Evolutionary conservation across 345 rosid genomes (phyloP), one percentile per base, ranked within the genome.

Genomic region (Gossypium australe): DNA sequence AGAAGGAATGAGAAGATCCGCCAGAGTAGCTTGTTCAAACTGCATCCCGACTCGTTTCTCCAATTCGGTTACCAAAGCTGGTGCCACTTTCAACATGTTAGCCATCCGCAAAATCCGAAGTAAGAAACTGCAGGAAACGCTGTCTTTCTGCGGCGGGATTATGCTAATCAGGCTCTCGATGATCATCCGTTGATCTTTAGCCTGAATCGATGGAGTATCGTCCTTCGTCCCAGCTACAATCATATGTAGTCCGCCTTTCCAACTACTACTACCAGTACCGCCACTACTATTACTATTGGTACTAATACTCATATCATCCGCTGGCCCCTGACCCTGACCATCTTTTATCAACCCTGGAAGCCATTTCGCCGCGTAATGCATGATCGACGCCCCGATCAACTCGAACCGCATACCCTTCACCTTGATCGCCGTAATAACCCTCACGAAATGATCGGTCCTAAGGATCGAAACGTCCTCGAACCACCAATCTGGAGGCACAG

Each of bases 401-500:
- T 93, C 99, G 66, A 84, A 95, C 72, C 98, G 80, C 99, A 95
- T 95, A 16, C 99, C 99, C 78, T 95, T 95, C 43, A 95, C 99
- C 84, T 91, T 95, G 65, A 95, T 95, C n/a, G 99, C 99, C 0
- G 99, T 95, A 67, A 93, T 78, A 2, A 95, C 99, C 70, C 99
- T 86, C 44, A 95, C 99, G 72, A 91, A 93, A 60, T 95, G 99
- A 77, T 93, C 98, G 12, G 91, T 95, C 76, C 99, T 80, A 13
- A 95, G 90, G 78, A 95, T 88, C 0, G 99, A 88, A 7, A 91
- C 97, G 70, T 95, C 99, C 81, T 95, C 99, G 5, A 95, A 95
- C 99, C 99, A 95, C 99, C 99, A 95, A 67, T 95, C 98, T 10
- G 97, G 92, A 77, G 98, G 98, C 70, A 91, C 99, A 67, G 84